Base-by-base conservation (phyloP, 2,329 filamentous ascomycete species). In the Apiospora sp. region DNA sequence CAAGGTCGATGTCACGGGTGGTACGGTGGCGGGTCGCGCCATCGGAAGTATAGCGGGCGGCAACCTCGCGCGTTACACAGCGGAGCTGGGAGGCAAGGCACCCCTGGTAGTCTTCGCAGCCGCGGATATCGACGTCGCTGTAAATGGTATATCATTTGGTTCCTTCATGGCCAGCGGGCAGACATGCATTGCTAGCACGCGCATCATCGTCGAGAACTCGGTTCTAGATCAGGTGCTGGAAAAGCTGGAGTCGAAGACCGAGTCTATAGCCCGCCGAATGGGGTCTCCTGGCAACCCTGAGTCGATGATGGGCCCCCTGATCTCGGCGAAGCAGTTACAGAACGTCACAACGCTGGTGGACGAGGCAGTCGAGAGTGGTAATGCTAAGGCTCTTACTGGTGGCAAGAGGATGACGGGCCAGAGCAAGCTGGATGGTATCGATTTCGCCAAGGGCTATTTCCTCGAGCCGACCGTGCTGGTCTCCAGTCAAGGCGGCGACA, bases 1-100 rank as follows among this genome's bases (percentile, higher is more conserved):
- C 81, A 94, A 94, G 84, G 88, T 94, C 72, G 92, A 93, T 76
- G 91, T 95, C 77, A 94, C 92, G 49, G 92, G 93, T 61, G 92
- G 92, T n/a, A 94, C 92, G 30, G 83, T 84, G n/a, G 90, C 92
- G 24, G 92, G 92, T 6, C 86, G 90, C 72, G 88, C 89, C 48
- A 93, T 94, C 77, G 91, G 93, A 75, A 86, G 90, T 61, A 87
- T 92, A 54, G 91, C 89, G 37, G 88, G 90, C 58, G 87, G 86
- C 74, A 93, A 93, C 81, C 82, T 94, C 76, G 91, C 92, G 79
- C 89, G 90, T 77, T 91, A 91, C 76, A 93, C 91, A 49, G 90
- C 93, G 37, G 92, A 94, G 83, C 87, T 94, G 37, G 92, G 92
- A 10, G 91, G 93, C 78, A 93, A 94, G 84, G 90, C 89, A 67